phyloP scores from a whole-genome alignment of 2,329 filamentous ascomycete species.

The Xylaria sp. region DNA sequence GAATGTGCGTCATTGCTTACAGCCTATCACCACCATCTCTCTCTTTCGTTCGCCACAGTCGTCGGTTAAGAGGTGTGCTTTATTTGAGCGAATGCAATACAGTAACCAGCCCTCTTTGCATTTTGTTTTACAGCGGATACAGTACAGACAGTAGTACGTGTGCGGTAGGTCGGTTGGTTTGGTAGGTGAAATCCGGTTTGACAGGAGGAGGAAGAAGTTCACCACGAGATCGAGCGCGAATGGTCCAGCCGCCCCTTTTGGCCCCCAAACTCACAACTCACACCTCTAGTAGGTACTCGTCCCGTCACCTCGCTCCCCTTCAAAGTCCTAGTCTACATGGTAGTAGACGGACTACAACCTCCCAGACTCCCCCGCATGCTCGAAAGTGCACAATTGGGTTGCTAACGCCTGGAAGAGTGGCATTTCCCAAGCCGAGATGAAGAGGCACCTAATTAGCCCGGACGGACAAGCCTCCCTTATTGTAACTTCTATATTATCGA shows the following conservation, averaged over 20 bases:
- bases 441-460: constrained; percentile 31
- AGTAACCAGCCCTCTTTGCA: background rate
- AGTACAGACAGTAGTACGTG: background rate
- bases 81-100: background rate
- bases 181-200: constrained; percentile 14
- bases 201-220: background rate
- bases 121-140: background rate
- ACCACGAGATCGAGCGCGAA: constrained; percentile 18
- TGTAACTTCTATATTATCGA: background rate
- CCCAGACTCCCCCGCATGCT: constrained; percentile 6
- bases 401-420: constrained; percentile 1
- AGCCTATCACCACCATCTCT: background rate
- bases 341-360: background rate
- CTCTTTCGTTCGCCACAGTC: background rate
- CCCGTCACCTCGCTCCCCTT: background rate
- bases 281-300: background rate
- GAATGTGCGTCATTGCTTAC: constrained; percentile 25
- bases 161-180: background rate
- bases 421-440: constrained; percentile 10
- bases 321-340: background rate
- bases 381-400: constrained; percentile 11
- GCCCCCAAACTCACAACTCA: constrained; percentile 32
- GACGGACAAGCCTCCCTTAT: background rate
- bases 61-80: background rate
- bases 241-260: constrained; percentile 1